A percentile compares a stretch with the other conserved stretches of the same genome.
phyloP scores from a whole-genome alignment of 2,329 filamentous ascomycete genomes.

The Sclerotinia subarctica region DNA sequence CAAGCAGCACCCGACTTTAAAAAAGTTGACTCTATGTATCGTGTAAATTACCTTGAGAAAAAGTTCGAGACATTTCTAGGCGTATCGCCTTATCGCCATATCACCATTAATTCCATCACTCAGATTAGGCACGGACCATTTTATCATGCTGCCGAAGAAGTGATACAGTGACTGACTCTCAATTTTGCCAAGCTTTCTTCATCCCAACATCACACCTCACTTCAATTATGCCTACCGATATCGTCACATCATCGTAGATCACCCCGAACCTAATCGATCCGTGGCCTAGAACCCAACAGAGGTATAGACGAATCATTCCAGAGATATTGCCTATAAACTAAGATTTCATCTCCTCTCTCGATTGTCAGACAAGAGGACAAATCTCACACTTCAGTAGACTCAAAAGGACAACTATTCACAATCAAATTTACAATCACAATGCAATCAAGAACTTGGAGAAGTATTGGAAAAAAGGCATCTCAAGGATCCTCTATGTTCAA shows the following conservation, averaged over 20 bases:
- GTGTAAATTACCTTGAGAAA: background rate
- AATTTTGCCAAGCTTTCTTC: conserved; percentile 7
- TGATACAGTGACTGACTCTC: background rate
- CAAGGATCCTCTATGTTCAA: conserved; percentile 4
- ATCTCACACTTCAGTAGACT: background rate
- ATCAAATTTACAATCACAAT: background rate
- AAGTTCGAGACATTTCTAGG: conserved; percentile 3
- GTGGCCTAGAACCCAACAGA: background rate
- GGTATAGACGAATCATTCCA: background rate
- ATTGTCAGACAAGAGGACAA: background rate
- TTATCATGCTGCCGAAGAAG: conserved; percentile 4
- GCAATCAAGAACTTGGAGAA: background rate
- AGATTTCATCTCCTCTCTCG: background rate
- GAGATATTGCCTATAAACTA: background rate
- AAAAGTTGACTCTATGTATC: background rate
- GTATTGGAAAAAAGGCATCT: conserved; percentile 6
- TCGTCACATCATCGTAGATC: conserved; percentile 12
- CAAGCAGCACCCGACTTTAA: background rate
- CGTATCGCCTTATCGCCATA: conserved; percentile 10
- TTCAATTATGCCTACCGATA: background rate
- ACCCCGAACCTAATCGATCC: background rate
- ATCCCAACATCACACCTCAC: conserved; percentile 5
- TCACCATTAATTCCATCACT: background rate
- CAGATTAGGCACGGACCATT: conserved; percentile 9
- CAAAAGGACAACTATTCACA: background rate